These are phyloP conservation scores for Podospora anserina DNA, from an alignment of 495 filamentous ascomycete genomes.

Conservation along the genomic window DNA sequence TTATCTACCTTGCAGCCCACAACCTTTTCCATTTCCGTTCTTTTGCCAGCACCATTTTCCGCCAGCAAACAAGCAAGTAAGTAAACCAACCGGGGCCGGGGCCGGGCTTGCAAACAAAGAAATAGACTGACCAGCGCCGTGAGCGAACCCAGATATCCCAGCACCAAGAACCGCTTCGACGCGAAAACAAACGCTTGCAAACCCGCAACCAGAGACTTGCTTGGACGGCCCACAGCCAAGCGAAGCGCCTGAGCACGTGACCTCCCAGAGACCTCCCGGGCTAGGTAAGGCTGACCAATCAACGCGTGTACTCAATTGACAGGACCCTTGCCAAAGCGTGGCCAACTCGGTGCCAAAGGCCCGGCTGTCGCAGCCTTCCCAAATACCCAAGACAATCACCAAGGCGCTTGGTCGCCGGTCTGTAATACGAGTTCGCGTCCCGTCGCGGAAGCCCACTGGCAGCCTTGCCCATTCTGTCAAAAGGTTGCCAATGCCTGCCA, in stretches of 20 bases:
- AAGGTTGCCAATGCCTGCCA: background rate
- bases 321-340: slow-evolving; percentile 2
- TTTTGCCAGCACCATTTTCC: background rate
- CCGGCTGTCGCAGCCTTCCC: slow-evolving; percentile 6
- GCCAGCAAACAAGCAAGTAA: background rate
- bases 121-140: background rate
- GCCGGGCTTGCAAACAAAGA: background rate
- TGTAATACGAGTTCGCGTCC: background rate
- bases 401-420: background rate
- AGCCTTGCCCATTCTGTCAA: background rate
- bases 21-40: background rate
- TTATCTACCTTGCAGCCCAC: background rate
- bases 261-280: background rate
- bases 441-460: background rate
- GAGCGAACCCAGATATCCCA: background rate
- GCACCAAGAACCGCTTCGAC: background rate
- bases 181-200: background rate
- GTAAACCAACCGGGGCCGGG: background rate
- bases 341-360: background rate
- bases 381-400: background rate
- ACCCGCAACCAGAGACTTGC: background rate
- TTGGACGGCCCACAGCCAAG: background rate
- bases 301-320: background rate
- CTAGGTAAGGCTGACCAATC: slow-evolving; percentile 6
- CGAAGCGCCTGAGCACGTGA: background rate